phyloP scores from a whole-genome alignment of 108 stramenopile species.

The Nitzschia putrida region DNA sequence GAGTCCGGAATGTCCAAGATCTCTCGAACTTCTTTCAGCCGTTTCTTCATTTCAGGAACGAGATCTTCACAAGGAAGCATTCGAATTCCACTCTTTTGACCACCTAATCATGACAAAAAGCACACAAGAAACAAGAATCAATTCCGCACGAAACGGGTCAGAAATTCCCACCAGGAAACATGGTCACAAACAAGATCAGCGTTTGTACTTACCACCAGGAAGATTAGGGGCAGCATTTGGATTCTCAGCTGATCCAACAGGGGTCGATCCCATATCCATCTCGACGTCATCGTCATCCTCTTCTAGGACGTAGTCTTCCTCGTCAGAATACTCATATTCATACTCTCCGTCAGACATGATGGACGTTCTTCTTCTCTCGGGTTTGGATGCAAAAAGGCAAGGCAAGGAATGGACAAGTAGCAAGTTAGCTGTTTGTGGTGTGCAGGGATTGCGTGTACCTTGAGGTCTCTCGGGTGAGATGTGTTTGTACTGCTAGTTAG shows the following conservation, averaged over 20 bases:
- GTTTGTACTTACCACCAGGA: not conserved
- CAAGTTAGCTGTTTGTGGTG: too few species aligned
- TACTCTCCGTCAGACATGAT: slow-evolving; percentile 35
- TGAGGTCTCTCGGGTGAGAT: too few species aligned
- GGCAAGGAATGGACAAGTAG: too few species aligned
- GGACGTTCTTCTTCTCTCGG: too few species aligned
- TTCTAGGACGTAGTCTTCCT: slow-evolving; percentile 33
- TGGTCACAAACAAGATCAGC: not conserved
- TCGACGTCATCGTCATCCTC: slow-evolving; percentile 33
- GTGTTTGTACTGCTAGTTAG: too few species aligned
- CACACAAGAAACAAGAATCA: not conserved
- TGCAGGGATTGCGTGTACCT: too few species aligned
- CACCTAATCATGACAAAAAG: not conserved
- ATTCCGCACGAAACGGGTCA: not conserved
- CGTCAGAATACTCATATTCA: slow-evolving; percentile 42
- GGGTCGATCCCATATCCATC: slow-evolving; percentile 29
- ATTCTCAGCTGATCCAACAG: slow-evolving; percentile 21
- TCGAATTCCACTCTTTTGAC: slow-evolving; percentile 51
- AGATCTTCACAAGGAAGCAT: slow-evolving; percentile 72
- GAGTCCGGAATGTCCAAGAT: slow-evolving; percentile 78
- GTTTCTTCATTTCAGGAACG: slow-evolving; percentile 69
- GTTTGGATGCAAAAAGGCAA: too few species aligned
- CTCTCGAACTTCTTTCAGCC: slow-evolving; percentile 71
- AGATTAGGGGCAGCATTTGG: slow-evolving; percentile 44
- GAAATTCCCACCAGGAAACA: not conserved